Evolutionary conservation across 768 basidiomycete genomes (phyloP).

Genomic region (Psilocybe azurescens): DNA sequence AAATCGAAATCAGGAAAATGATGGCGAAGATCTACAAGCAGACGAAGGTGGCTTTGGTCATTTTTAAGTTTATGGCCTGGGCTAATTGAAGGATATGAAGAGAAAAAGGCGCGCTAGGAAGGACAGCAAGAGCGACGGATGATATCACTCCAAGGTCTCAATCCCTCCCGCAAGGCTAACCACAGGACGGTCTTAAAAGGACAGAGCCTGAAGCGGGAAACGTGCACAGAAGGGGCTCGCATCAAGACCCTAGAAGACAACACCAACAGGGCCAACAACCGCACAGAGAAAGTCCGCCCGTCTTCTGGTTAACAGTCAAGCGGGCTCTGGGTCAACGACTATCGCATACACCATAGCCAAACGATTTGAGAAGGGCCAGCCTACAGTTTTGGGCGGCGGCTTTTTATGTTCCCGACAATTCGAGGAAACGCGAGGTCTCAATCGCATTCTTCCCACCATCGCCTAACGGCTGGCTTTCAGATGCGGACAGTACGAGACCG

Average conservation of each 20-base stretch:
- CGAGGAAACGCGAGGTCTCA: background rate
- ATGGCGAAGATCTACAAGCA: no score
- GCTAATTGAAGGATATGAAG: no score
- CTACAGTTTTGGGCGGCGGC: background rate
- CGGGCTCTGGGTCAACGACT: slow-evolving; percentile 15
- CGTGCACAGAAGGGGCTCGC: slow-evolving; percentile 14
- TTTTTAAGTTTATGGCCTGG: no score
- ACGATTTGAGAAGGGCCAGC: background rate
- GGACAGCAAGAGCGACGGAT: background rate
- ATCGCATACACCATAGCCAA: slow-evolving; percentile 14
- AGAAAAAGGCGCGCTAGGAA: no score
- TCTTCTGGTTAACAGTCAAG: slow-evolving; percentile 16
- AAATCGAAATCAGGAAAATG: no score
- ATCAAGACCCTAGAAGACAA: slow-evolving; percentile 10
- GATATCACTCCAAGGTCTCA: background rate
- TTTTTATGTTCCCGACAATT: slow-evolving; percentile 8
- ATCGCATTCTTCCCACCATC: slow-evolving; percentile 5
- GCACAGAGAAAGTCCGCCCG: slow-evolving; percentile 4
- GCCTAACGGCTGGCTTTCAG: background rate
- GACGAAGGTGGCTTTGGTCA: no score
- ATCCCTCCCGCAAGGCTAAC: background rate
- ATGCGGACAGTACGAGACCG: background rate
- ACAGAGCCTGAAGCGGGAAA: slow-evolving; percentile 6
- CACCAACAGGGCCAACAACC: slow-evolving; percentile 8
- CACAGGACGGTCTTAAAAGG: background rate